Evolutionary conservation across 768 basidiomycete species (phyloP), one percentile per base, ranked within the genome.

Genomic region (Boletus rubropictus): DNA sequence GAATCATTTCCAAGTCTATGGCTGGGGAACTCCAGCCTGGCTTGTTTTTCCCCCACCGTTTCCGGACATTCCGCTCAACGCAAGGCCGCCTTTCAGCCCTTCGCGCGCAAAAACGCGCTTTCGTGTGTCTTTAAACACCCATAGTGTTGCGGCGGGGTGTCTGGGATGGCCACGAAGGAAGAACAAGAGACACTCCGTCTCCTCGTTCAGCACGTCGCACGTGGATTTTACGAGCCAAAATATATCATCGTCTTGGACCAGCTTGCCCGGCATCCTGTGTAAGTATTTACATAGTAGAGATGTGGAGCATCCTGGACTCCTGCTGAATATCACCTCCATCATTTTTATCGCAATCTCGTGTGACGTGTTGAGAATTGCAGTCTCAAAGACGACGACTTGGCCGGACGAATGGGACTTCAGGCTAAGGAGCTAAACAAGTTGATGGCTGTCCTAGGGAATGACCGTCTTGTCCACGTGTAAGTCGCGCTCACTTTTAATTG

Each of bases 141-240:
- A 31, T 29, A 38, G 48, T 37, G 46, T 31, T 35, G 49, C 33
- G 54, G 50, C 28, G 37, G 56, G 48, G 55, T 28, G 35, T 42
- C 32, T 47, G 14, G 35, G 49, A 82, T 83, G 80, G 72, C 81
- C 43, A 82, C 78, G 40, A 84, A 85, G 63, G 87, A 88, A 62
- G 87, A 89, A 60, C 80, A 84, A 70, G 86, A 89, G 66, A 81
- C 79, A 2, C 81, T 93, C 46, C 84, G 82, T 65, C 79, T 83
- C 49, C 84, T 99, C 57, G 89, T 96, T 55, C 92, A 96, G 65
- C 86, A 90, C 71, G 91, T 95, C 62, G 82, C 86, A 38, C 81
- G 95, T 59, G 84, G 87, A 28, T 98, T 99, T 70, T 99, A 97
- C 70, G 96, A 97, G 66, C 75, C 89, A 37, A 89, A 88, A 59